Conservation (phyloP, 1,284 basidiomycete genomes). For the Ustilago cynodontis region DNA sequence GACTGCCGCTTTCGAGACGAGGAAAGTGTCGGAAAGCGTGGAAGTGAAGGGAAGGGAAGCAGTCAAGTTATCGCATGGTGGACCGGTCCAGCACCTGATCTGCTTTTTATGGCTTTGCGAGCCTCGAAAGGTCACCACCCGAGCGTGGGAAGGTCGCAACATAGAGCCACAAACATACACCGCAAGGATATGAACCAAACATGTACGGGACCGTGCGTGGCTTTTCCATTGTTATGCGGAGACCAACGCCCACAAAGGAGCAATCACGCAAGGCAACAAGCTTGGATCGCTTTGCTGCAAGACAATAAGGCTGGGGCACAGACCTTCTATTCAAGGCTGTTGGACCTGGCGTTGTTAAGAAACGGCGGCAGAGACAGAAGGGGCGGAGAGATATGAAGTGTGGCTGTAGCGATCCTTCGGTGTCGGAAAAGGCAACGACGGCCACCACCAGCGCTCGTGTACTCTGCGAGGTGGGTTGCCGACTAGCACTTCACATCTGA, state of each 20-base stretch:
- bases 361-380: neutral
- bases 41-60: neutral
- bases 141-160: neutral
- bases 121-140: neutral
- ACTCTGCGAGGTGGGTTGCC: neutral
- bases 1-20: neutral
- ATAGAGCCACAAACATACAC: neutral
- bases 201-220: conserved; percentile 7
- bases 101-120: neutral
- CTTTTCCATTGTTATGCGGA: neutral
- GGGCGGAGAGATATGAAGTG: conserved; percentile 5
- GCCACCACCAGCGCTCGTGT: neutral
- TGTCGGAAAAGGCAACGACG: neutral
- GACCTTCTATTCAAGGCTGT: neutral
- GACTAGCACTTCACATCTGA: neutral
- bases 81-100: neutral
- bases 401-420: neutral
- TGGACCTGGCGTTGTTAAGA: neutral
- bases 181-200: conserved; percentile 17
- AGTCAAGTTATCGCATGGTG: neutral
- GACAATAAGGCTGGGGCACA: neutral
- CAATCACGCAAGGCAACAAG: neutral
- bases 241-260: conserved; percentile 1
- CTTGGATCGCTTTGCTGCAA: neutral
- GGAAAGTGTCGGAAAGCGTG: neutral